These are phyloP conservation scores for Suhomyces yuchorum DNA, from an alignment of 1,139 yeast genomes.

Conservation along the genomic window DNA sequence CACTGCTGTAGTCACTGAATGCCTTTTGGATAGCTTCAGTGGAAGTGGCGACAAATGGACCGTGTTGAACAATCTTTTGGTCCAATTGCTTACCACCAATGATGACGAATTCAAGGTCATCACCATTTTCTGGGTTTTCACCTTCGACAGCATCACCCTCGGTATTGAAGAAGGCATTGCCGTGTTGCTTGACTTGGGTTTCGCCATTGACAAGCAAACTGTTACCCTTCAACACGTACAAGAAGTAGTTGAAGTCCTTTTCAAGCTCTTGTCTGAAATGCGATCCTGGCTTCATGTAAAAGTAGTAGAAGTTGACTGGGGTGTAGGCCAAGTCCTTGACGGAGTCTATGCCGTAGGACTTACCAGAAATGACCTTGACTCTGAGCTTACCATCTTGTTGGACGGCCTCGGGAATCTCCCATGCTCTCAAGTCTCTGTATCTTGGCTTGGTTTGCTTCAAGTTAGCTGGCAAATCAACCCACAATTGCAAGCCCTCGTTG, in stretches of 20 bases:
- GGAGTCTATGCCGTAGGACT: constrained; percentile 73
- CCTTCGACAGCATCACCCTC: constrained; percentile 65
- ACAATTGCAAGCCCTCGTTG: constrained; percentile 77
- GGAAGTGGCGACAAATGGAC: constrained; percentile 82
- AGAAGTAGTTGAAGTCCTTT: constrained; percentile 65
- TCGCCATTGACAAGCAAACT: constrained; percentile 50
- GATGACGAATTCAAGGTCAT: constrained; percentile 58
- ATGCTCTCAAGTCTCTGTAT: constrained; percentile 73
- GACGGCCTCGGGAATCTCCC: constrained; percentile 67
- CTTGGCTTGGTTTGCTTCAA: constrained; percentile 73
- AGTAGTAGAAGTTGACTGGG: constrained; percentile 78
- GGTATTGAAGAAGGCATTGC: constrained; percentile 63
- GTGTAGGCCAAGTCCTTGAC: constrained; percentile 79
- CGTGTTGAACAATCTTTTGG: constrained; percentile 83
- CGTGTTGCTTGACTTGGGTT: constrained; percentile 44
- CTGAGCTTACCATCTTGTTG: constrained; percentile 67
- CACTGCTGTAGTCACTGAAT: constrained; percentile 67
- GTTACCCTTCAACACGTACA: constrained; percentile 69
- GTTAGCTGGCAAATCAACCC: constrained; percentile 85
- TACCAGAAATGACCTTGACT: constrained; percentile 79
- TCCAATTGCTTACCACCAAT: constrained; percentile 78
- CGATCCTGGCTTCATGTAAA: constrained; percentile 68
- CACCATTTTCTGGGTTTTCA: constrained; percentile 21
- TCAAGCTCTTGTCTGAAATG: constrained; percentile 64
- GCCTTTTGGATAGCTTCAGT: constrained; percentile 60